Percentiles rank a stretch among this genome's conserved stretches.
Evolutionary conservation across 1,139 yeast species (phyloP).

Genomic region (Saccharomyces hybrid): DNA sequence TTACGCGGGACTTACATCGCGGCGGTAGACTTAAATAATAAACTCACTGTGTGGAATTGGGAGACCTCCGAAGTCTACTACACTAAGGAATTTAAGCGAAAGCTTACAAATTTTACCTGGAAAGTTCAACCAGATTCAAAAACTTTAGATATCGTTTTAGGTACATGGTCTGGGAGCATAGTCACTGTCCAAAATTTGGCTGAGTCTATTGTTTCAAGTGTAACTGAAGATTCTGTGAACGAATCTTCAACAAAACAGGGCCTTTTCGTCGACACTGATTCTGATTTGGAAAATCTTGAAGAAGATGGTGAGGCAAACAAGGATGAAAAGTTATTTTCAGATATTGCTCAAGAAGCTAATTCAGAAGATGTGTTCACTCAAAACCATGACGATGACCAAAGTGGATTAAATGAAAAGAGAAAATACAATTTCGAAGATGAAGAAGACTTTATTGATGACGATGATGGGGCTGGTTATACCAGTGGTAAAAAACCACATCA

Average conservation of each 20-base stretch:
- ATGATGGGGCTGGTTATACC: conserved; percentile 46
- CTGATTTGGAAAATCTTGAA: conserved; percentile 23
- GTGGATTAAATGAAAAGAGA: conserved; percentile 23
- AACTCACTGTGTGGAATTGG: conserved; percentile 51
- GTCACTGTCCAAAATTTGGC: conserved; percentile 35
- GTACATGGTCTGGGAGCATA: conserved; percentile 50
- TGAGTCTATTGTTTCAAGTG: conserved; percentile 9
- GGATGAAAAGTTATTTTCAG: neutral
- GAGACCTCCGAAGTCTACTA: conserved; percentile 28
- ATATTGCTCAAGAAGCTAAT: conserved; percentile 28
- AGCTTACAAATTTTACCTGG: conserved; percentile 33
- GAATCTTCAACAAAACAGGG: conserved; percentile 5
- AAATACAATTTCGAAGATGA: conserved; percentile 30
- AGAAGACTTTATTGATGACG: conserved; percentile 47
- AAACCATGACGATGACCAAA: conserved; percentile 8
- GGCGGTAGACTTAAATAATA: conserved; percentile 40
- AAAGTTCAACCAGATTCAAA: conserved; percentile 15
- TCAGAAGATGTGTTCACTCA: conserved; percentile 24
- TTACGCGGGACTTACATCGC: conserved; percentile 49
- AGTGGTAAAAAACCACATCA: conserved; percentile 21
- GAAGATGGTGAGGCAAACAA: conserved; percentile 14
- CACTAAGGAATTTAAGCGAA: conserved; percentile 22
- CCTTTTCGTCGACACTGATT: conserved; percentile 24
- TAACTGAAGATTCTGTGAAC: conserved; percentile 1
- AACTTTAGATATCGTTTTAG: conserved; percentile 33